Conservation (phyloP, 768 basidiomycete genomes). For the Termitomyces titanicus region DNA sequence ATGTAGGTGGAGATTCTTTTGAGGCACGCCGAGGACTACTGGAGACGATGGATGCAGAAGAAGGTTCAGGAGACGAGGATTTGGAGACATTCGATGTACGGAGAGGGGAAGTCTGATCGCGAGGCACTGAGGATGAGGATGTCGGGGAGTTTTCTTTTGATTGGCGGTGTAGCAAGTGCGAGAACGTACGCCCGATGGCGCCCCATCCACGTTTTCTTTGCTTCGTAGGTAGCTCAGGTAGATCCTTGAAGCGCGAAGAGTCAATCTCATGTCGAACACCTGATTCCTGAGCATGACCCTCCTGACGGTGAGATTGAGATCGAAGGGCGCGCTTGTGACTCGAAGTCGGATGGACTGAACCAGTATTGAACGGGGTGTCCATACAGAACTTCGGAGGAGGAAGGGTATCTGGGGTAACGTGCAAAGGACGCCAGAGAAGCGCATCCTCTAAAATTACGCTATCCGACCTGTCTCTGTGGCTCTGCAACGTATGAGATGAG, state of each 20-base stretch:
- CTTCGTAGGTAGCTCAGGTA: not conserved
- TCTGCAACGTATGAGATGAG: not conserved
- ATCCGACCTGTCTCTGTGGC: not conserved
- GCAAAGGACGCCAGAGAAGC: not conserved
- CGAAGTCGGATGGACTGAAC: not conserved
- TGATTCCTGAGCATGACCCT: not conserved
- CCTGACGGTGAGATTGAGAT: no score
- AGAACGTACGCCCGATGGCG: not conserved
- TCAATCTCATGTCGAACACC: not conserved
- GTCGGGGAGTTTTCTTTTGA: not conserved
- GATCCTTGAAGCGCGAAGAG: not conserved
- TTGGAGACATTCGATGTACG: no score
- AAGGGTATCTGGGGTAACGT: not conserved
- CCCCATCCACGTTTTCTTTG: not conserved
- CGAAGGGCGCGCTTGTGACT: not conserved
- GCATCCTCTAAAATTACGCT: not conserved
- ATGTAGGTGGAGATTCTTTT: no score
- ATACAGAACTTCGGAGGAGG: not conserved
- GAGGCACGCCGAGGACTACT: not conserved
- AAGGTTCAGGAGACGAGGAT: not conserved
- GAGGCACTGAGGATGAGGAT: not conserved
- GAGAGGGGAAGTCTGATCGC: not conserved
- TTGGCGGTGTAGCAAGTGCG: not conserved
- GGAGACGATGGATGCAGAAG: not conserved
- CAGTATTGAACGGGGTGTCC: not conserved